Evolutionary conservation across 805 yeast genomes (phyloP).

Genomic region (Ogataea saltuana): DNA sequence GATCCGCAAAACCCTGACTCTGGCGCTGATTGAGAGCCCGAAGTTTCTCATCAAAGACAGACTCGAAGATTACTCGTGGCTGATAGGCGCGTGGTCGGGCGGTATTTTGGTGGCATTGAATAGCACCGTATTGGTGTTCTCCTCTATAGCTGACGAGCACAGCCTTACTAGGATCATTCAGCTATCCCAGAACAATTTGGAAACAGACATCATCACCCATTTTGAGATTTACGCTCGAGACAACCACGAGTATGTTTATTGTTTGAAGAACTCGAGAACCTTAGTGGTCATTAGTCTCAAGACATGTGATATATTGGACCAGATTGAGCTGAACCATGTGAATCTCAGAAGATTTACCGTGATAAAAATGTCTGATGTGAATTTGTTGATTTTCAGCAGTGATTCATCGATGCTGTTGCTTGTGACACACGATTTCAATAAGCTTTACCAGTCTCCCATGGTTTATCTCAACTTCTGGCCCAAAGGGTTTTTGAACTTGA

Average conservation of each 20-base stretch:
- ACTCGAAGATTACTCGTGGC: conserved; percentile 10
- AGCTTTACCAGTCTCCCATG: conserved; percentile 6
- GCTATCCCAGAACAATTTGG: conserved; percentile 6
- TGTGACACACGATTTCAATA: conserved; percentile 5
- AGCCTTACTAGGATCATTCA: conserved; percentile 11
- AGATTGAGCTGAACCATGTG: conserved; percentile 1
- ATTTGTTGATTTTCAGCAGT: conserved; percentile 5
- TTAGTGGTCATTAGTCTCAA: conserved; percentile 9
- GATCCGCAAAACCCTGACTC: conserved; percentile 5
- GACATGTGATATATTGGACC: conserved; percentile 10
- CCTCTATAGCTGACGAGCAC: not conserved
- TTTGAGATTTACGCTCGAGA: conserved; percentile 2
- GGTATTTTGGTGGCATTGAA: conserved; percentile 16
- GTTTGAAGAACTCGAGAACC: conserved; percentile 5
- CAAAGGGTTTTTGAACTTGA: conserved; percentile 22
- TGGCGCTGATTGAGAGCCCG: conserved; percentile 6
- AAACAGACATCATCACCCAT: not conserved
- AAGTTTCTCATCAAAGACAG: conserved; percentile 7
- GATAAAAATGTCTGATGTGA: not conserved
- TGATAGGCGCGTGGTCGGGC: conserved; percentile 9
- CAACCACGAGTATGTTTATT: conserved; percentile 9
- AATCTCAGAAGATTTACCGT: not conserved
- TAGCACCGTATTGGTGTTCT: conserved; percentile 11
- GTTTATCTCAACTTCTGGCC: conserved; percentile 28
- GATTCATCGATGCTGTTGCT: conserved; percentile 6